Conservation (phyloP, 148 eudicot genomes). For the Selenicereus undatus region DNA sequence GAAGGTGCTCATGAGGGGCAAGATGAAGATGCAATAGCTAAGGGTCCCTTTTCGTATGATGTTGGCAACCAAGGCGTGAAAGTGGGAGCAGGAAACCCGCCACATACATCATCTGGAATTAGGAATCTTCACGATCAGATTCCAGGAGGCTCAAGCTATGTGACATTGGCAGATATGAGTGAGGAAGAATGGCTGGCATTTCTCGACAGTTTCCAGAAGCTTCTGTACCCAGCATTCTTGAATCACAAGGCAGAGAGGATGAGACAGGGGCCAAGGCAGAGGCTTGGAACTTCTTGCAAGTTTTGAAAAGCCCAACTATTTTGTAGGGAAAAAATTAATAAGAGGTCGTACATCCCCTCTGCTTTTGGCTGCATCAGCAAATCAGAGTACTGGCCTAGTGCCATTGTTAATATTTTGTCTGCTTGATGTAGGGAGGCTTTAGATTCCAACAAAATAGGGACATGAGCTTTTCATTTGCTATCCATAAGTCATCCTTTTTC, state of each 20-base stretch:
- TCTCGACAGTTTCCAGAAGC: constrained; percentile 36
- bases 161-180: constrained; percentile 38
- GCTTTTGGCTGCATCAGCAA: constrained; percentile 6
- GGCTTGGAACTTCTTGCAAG: constrained; percentile 48
- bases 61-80: not conserved
- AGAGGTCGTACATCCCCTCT: not conserved
- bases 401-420: not conserved
- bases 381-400: not conserved
- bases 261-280: constrained; percentile 33
- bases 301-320: constrained; percentile 21
- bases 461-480: not conserved
- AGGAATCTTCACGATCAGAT: constrained; percentile 31
- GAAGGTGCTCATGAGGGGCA: constrained; percentile 21
- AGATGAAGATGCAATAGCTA: constrained; percentile 15
- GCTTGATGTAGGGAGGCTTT: constrained; percentile 4
- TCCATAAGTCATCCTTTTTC: not conserved
- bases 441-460: constrained; percentile 5
- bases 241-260: constrained; percentile 19
- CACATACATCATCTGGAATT: constrained; percentile 13
- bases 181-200: constrained; percentile 41
- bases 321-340: not conserved
- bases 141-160: constrained; percentile 35
- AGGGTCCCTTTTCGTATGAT: not conserved
- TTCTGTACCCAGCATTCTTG: constrained; percentile 31
- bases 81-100: not conserved